Percentiles rank a stretch among this genome's conserved stretches.
These are phyloP conservation scores for Pelargonium fulgidum DNA, from an alignment of 441 rosid genomes.

Conservation along the genomic window DNA sequence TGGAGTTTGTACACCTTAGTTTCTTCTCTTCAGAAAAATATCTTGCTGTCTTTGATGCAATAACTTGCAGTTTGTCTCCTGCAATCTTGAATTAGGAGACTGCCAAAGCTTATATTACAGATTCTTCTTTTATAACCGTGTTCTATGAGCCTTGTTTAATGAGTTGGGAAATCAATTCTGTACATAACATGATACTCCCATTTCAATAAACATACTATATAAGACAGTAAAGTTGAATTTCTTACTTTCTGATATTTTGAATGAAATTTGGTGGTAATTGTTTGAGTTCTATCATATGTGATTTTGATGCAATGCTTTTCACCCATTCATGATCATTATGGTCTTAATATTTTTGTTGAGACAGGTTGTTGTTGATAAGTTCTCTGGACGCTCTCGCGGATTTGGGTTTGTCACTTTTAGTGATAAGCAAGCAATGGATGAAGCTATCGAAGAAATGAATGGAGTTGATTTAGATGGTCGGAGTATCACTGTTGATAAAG, in stretches of 20 bases:
- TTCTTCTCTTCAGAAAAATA: not conserved
- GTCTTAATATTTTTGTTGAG: no score
- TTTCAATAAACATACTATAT: not conserved
- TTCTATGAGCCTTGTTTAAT: not conserved
- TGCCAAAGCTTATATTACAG: no score
- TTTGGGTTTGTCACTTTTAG: conserved; percentile 92
- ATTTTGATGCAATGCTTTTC: conserved; percentile 2
- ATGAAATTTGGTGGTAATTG: not conserved
- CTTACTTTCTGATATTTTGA: not conserved
- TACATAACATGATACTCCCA: not conserved
- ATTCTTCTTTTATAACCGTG: not conserved
- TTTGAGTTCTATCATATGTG: not conserved
- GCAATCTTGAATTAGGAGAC: not conserved
- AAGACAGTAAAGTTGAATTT: not conserved
- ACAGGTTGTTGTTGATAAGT: conserved; percentile 85
- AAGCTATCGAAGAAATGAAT: conserved; percentile 84
- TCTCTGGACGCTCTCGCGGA: conserved; percentile 92
- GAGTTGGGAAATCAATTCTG: not conserved
- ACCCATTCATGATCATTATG: conserved; percentile 3
- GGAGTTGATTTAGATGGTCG: conserved; percentile 85
- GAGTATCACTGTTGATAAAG: conserved; percentile 86
- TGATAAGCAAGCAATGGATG: conserved; percentile 79
- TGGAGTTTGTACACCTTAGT: not conserved
- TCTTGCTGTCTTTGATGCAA: no score
- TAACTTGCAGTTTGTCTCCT: conserved; percentile 2